phyloP scores from a whole-genome alignment of 306 rosid species.

The Pterocarpus santalinus region DNA sequence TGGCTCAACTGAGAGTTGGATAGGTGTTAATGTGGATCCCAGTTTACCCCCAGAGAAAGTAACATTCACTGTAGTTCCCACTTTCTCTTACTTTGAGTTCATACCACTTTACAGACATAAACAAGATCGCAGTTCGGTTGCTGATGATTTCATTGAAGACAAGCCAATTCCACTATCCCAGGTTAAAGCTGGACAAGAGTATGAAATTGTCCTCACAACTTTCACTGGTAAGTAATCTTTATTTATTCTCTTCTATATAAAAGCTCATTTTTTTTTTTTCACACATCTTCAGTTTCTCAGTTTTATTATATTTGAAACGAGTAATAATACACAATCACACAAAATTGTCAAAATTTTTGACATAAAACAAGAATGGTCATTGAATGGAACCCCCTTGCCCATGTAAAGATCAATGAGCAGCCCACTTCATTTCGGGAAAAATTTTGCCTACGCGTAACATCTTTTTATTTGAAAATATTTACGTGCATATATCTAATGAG shows the following conservation, averaged over 20 bases:
- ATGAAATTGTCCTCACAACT: slow-evolving; percentile 92
- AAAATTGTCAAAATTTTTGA: no score
- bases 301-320: neutral
- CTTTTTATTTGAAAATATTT: no score
- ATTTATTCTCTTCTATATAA: neutral
- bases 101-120: slow-evolving; percentile 71
- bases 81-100: slow-evolving; percentile 93
- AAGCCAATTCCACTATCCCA: slow-evolving; percentile 79
- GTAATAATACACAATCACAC: no score
- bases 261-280: neutral
- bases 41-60: slow-evolving; percentile 76
- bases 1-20: slow-evolving; percentile 99
- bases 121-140: slow-evolving; percentile 40
- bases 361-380: no score
- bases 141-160: slow-evolving; percentile 79
- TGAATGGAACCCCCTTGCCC: no score
- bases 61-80: slow-evolving; percentile 83
- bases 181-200: slow-evolving; percentile 79
- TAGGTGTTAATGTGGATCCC: slow-evolving; percentile 90
- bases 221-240: slow-evolving; percentile 70
- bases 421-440: no score
- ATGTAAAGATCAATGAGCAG: neutral
- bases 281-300: neutral
- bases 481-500: neutral
- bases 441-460: no score